Evolutionary conservation across 106 monocot species (phyloP).

Genomic region (Iris macrosiphon): DNA sequence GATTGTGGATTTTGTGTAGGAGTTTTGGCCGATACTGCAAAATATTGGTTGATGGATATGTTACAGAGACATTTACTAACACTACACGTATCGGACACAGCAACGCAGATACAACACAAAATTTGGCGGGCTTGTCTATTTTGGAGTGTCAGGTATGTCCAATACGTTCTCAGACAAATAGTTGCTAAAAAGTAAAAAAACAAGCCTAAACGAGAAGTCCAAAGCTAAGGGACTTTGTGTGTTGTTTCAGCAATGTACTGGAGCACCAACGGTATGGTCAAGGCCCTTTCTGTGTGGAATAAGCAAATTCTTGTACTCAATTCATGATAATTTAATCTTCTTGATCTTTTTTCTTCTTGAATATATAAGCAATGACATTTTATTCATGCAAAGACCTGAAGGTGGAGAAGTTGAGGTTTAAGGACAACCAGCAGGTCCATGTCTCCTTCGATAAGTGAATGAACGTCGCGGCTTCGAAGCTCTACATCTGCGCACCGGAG

Average conservation of each 20-base stretch:
- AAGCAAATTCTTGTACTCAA: background rate
- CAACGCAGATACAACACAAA: too few species aligned
- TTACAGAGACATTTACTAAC: too few species aligned
- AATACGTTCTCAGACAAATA: too few species aligned
- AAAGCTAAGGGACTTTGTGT: too few species aligned
- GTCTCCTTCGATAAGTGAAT: conserved; percentile 37
- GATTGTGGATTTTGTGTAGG: too few species aligned
- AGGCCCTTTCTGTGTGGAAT: background rate
- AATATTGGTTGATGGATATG: too few species aligned
- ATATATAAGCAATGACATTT: conserved; percentile 71
- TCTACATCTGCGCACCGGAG: conserved; percentile 40
- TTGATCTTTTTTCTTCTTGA: background rate
- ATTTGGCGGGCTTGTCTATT: too few species aligned
- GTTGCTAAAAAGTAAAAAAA: too few species aligned
- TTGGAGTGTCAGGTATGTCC: too few species aligned
- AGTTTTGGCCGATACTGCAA: too few species aligned
- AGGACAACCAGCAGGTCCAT: conserved; percentile 75
- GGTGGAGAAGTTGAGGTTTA: conserved; percentile 39
- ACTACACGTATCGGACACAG: too few species aligned
- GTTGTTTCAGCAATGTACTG: conserved; percentile 56
- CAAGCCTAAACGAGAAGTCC: too few species aligned
- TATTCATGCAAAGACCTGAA: conserved; percentile 38
- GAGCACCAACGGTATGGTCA: conserved; percentile 64
- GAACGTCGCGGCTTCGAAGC: conserved; percentile 25
- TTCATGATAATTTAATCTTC: background rate